These are phyloP conservation scores for Tillandsia leiboldiana DNA, from an alignment of 176 grass and related monocot species.

Conservation along the genomic window DNA sequence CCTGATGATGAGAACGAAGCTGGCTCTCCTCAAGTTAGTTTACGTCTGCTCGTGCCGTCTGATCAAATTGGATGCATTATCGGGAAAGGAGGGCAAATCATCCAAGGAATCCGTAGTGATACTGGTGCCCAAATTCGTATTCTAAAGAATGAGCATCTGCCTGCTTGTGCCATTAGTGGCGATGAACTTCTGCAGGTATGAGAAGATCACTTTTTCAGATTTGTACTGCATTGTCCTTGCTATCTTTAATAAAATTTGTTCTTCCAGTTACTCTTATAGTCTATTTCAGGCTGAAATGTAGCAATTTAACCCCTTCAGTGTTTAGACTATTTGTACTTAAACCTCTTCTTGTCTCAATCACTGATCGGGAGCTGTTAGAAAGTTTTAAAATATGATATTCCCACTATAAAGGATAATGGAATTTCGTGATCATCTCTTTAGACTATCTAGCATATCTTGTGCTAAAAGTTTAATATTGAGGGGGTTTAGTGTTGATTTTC, in stretches of 20 bases:
- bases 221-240: not conserved
- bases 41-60: constrained; percentile 78
- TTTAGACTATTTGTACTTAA: too few relatives aligned
- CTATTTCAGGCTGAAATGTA: too few relatives aligned
- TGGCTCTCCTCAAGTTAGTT: constrained; percentile 40
- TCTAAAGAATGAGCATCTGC: constrained; percentile 78
- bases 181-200: constrained; percentile 88
- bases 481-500: not conserved
- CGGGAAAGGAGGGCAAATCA: constrained; percentile 90
- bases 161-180: constrained; percentile 69
- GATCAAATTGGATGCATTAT: constrained; percentile 98
- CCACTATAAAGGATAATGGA: too few relatives aligned
- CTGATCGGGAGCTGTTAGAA: too few relatives aligned
- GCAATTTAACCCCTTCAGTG: too few relatives aligned
- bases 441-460: not conserved
- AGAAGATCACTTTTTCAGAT: not conserved
- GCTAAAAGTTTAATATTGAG: not conserved
- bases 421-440: not conserved
- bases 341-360: too few relatives aligned
- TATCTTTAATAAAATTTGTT: not conserved
- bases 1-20: constrained; percentile 51
- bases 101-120: constrained; percentile 71
- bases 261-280: not conserved
- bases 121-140: constrained; percentile 86
- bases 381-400: too few relatives aligned